Conservation (phyloP, 108 stramenopile genomes). For the Parmales sp. region DNA sequence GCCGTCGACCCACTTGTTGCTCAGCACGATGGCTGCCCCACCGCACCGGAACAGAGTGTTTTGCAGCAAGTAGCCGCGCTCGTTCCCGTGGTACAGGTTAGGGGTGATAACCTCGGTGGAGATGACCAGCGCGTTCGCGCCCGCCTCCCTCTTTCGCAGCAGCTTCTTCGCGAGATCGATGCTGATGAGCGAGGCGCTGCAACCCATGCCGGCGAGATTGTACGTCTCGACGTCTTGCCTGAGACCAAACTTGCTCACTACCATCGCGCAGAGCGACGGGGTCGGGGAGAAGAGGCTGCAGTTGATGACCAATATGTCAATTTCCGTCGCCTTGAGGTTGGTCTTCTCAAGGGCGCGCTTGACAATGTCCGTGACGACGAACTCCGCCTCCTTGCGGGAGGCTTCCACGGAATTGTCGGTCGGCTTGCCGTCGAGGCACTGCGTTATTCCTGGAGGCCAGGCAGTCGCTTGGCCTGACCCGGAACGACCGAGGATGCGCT, state of each 20-base stretch:
- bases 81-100: slow-evolving; percentile 92
- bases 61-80: slow-evolving; percentile 86
- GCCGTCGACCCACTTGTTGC: slow-evolving; percentile 87
- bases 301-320: slow-evolving; percentile 94
- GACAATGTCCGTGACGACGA: slow-evolving; percentile 83
- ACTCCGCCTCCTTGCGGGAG: slow-evolving; percentile 82
- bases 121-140: slow-evolving; percentile 84
- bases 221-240: slow-evolving; percentile 73
- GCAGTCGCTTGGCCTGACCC: slow-evolving; percentile 88
- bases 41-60: slow-evolving; percentile 97
- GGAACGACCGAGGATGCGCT: slow-evolving; percentile 71
- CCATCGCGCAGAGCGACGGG: slow-evolving; percentile 93
- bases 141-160: slow-evolving; percentile 39
- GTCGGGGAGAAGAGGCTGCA: slow-evolving; percentile 95
- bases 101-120: slow-evolving; percentile 94
- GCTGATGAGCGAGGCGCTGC: slow-evolving; percentile 83
- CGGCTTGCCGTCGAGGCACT: slow-evolving; percentile 55
- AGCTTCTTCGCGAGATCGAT: slow-evolving; percentile 83
- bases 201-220: slow-evolving; percentile 96
- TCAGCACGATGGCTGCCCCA: slow-evolving; percentile 90
- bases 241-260: slow-evolving; percentile 82
- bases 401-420: slow-evolving; percentile 77
- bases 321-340: slow-evolving; percentile 69
- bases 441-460: slow-evolving; percentile 92
- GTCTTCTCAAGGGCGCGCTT: slow-evolving; percentile 81